A percentile compares a stretch with the other conserved stretches of the same genome.
Evolutionary conservation across 257 asterid species (phyloP).

Genomic region (Petunia axillaris): DNA sequence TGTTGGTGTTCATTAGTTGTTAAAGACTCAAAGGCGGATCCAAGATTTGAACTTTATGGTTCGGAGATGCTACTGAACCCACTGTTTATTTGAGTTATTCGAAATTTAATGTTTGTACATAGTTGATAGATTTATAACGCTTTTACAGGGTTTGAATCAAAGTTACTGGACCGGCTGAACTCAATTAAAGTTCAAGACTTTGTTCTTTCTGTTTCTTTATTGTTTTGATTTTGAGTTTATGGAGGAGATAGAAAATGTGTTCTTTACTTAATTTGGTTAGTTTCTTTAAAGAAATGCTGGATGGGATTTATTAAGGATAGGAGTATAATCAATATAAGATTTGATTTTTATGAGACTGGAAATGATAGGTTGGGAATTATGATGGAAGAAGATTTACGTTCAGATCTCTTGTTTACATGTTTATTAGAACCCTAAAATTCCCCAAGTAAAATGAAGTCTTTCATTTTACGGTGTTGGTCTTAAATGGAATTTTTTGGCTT

Average conservation of each 20-base stretch:
- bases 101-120: too few species aligned
- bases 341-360: not conserved
- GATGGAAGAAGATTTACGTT: not conserved
- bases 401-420: not conserved
- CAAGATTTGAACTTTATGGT: too few species aligned
- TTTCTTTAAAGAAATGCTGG: not conserved
- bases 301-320: not conserved
- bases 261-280: not conserved
- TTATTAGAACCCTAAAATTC: not conserved
- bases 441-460: conserved; percentile 1
- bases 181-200: conserved; percentile 20
- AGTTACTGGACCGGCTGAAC: too few species aligned
- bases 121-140: too few species aligned
- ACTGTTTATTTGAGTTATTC: too few species aligned
- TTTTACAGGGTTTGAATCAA: too few species aligned
- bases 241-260: not conserved
- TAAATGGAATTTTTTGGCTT: not conserved
- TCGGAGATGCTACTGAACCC: too few species aligned
- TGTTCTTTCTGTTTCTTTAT: not conserved
- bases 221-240: not conserved
- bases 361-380: not conserved
- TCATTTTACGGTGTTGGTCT: not conserved
- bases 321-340: not conserved
- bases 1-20: not conserved
- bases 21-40: not conserved